A percentile compares a stretch with the other conserved stretches of the same genome.
Conservation (phyloP, 352 stramenopile genomes). For the Phytophthora agathidicida region DNA sequence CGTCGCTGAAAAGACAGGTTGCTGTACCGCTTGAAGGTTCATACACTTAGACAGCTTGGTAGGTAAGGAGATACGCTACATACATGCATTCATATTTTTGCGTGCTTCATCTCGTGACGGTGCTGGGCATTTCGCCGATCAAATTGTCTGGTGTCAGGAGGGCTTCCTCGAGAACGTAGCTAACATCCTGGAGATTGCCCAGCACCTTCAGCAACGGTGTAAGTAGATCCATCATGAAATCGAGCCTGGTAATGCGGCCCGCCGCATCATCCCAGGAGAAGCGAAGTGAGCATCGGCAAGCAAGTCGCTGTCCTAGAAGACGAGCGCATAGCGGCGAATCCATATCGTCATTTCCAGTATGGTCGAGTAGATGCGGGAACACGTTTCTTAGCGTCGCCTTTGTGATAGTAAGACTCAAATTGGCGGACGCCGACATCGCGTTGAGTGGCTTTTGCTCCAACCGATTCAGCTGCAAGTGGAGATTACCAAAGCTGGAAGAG, state of each 20-base stretch:
- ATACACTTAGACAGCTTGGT: too few species aligned
- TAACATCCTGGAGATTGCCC: slow-evolving; percentile 20
- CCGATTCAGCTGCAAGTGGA: slow-evolving; percentile 29
- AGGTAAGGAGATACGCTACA: too few species aligned
- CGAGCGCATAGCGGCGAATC: background rate
- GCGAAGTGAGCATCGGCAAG: slow-evolving; percentile 2
- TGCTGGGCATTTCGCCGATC: slow-evolving; percentile 8
- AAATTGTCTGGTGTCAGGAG: slow-evolving; percentile 13
- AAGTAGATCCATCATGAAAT: slow-evolving; percentile 18
- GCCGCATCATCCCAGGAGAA: slow-evolving; percentile 18
- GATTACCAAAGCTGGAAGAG: slow-evolving; percentile 21
- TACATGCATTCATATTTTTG: background rate
- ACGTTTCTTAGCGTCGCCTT: slow-evolving; percentile 15
- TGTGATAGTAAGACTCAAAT: slow-evolving; percentile 20
- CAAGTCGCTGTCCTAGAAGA: slow-evolving; percentile 12
- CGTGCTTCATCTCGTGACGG: background rate
- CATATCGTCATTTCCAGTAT: background rate
- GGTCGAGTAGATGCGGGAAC: slow-evolving; percentile 14
- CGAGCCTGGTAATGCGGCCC: slow-evolving; percentile 5
- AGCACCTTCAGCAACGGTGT: slow-evolving; percentile 12
- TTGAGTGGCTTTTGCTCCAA: slow-evolving; percentile 24
- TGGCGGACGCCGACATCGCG: slow-evolving; percentile 1
- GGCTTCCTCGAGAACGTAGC: slow-evolving; percentile 13
- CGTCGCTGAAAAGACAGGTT: too few species aligned
- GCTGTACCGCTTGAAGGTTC: too few species aligned